Evolutionary conservation across 2,329 filamentous ascomycete species (phyloP).

Genomic region (Arthrobotrys pseudoclavata): DNA sequence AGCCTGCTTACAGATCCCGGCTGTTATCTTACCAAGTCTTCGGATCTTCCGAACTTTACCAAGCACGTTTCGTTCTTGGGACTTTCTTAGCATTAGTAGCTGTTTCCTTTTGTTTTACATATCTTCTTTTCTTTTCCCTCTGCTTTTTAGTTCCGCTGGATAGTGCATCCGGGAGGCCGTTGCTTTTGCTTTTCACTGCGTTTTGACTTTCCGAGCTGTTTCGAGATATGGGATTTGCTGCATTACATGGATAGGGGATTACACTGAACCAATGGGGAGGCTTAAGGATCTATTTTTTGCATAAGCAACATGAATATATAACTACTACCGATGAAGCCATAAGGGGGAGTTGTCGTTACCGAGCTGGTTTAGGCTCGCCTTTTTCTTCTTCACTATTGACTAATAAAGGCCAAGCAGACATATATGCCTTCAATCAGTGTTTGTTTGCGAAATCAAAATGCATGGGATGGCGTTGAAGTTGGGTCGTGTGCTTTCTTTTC

Average conservation of each 20-base stretch:
- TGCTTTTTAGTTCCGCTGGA: constrained; percentile 19
- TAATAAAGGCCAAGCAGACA: constrained; percentile 35
- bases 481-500: constrained; percentile 19
- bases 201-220: neutral
- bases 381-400: constrained; percentile 22
- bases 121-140: constrained; percentile 19
- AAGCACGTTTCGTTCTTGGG: constrained; percentile 14
- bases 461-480: constrained; percentile 42
- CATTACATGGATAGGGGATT: constrained; percentile 34
- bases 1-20: constrained; percentile 31
- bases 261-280: constrained; percentile 18
- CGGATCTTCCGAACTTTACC: constrained; percentile 34
- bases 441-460: constrained; percentile 31
- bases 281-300: constrained; percentile 9
- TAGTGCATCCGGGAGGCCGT: constrained; percentile 17
- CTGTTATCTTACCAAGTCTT: constrained; percentile 27
- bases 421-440: constrained; percentile 31
- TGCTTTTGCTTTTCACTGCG: constrained; percentile 16
- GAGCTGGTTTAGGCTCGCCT: constrained; percentile 11
- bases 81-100: constrained; percentile 8
- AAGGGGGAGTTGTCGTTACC: constrained; percentile 13
- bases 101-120: constrained; percentile 8
- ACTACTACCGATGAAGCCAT: constrained; percentile 22
- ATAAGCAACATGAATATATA: constrained; percentile 24
- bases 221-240: constrained; percentile 21